Conservation (phyloP, 2,329 filamentous ascomycete genomes). For the Stachybotrys elegans region DNA sequence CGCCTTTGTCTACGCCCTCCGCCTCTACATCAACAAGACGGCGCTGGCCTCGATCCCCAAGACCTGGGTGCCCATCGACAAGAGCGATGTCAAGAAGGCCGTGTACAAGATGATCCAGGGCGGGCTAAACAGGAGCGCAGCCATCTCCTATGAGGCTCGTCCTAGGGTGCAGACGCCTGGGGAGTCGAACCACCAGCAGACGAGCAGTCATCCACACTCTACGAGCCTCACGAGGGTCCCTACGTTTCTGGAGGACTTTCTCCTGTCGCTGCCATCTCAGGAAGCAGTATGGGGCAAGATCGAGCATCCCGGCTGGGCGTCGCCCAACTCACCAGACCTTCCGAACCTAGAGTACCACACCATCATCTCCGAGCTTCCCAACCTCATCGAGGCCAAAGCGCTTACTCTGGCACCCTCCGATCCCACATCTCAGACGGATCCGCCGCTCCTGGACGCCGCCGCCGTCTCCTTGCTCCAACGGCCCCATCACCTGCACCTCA, state of each 20-base stretch:
- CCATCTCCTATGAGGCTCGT: conserved; percentile 65
- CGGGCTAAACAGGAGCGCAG: conserved; percentile 69
- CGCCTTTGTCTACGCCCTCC: conserved; percentile 70
- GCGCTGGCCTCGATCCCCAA: conserved; percentile 81
- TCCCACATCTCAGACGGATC: conserved; percentile 30
- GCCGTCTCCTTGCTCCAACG: conserved; percentile 69
- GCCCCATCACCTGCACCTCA: conserved; percentile 64
- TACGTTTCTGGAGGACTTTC: conserved; percentile 31
- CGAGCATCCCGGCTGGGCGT: conserved; percentile 83
- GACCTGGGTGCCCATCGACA: conserved; percentile 78
- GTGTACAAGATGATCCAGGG: conserved; percentile 73
- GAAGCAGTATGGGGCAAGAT: conserved; percentile 72
- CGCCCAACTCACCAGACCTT: conserved; percentile 68
- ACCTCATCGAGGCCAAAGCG: conserved; percentile 88
- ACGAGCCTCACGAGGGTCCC: conserved; percentile 26
- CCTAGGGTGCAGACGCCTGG: conserved; percentile 21
- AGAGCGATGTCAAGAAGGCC: conserved; percentile 70
- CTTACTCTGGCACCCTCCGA: conserved; percentile 71
- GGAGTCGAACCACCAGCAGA: conserved; percentile 9
- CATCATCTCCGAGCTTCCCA: conserved; percentile 78
- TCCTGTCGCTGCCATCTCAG: conserved; percentile 45
- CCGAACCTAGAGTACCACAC: conserved; percentile 78
- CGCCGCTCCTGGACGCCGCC: conserved; percentile 54
- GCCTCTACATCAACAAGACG: conserved; percentile 82
- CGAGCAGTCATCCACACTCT: no score